These are phyloP conservation scores for Xylaria bambusicola DNA, from an alignment of 495 filamentous ascomycete genomes.

Conservation along the genomic window DNA sequence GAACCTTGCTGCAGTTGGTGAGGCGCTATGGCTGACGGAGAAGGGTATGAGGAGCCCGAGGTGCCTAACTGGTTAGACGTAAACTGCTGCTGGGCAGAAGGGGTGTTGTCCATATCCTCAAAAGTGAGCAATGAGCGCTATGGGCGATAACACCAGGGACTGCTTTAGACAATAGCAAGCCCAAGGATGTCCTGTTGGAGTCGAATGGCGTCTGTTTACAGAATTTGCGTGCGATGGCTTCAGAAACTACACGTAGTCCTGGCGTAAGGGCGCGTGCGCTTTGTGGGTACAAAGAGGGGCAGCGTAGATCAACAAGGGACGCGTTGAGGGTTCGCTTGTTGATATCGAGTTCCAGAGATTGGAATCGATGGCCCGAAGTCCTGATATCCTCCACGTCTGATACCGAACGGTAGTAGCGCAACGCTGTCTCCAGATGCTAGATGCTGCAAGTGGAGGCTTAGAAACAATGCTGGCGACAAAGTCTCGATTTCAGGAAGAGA, in stretches of 20 bases:
- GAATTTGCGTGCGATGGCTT: background rate
- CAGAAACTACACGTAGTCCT: slow-evolving; percentile 15
- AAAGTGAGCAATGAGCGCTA: slow-evolving; percentile 22
- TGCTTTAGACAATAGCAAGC: slow-evolving; percentile 24
- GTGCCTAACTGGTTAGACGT: slow-evolving; percentile 38
- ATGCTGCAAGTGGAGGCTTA: slow-evolving; percentile 20
- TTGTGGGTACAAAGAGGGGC: slow-evolving; percentile 24
- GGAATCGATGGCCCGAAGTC: slow-evolving; percentile 20
- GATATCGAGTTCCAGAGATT: slow-evolving; percentile 19
- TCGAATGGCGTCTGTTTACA: background rate
- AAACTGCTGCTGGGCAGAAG: slow-evolving; percentile 33
- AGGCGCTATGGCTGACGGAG: slow-evolving; percentile 58
- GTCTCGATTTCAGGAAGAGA: slow-evolving; percentile 17
- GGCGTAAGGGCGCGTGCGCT: slow-evolving; percentile 18
- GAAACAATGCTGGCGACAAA: slow-evolving; percentile 27
- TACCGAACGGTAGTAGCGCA: slow-evolving; percentile 31
- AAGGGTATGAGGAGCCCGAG: slow-evolving; percentile 36
- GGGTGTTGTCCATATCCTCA: slow-evolving; percentile 37
- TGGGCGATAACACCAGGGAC: slow-evolving; percentile 31
- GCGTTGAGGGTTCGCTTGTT: slow-evolving; percentile 11
- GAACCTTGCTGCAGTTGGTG: slow-evolving; percentile 62
- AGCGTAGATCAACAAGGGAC: slow-evolving; percentile 15
- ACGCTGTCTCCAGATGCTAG: slow-evolving; percentile 30
- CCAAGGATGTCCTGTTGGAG: slow-evolving; percentile 22
- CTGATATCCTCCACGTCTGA: slow-evolving; percentile 36